Conservation (phyloP, 208 protist genomes). For the Pavlovales sp. region DNA sequence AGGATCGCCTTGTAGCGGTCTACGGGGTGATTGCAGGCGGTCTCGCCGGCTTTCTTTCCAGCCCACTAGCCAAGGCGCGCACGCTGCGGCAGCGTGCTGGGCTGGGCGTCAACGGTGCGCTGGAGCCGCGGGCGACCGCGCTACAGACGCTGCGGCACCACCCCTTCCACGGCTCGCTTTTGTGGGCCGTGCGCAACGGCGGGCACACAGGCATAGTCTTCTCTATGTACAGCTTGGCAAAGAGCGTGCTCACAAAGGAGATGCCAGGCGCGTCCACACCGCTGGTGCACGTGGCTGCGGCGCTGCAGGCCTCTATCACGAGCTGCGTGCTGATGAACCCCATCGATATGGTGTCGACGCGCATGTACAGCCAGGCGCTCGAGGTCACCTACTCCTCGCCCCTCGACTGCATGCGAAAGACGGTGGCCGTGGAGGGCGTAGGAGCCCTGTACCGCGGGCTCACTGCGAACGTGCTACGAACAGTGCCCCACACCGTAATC, state of each 20-base stretch:
- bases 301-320: neutral
- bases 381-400: neutral
- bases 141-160: neutral
- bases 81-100: neutral
- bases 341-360: neutral
- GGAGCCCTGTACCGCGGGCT: neutral
- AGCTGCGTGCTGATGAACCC: conserved; percentile 1
- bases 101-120: too few relatives aligned
- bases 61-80: neutral
- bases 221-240: neutral
- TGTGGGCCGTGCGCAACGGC: neutral
- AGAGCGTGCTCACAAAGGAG: neutral
- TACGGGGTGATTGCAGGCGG: neutral
- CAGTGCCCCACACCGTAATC: neutral
- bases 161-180: neutral
- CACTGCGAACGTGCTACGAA: neutral
- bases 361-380: neutral
- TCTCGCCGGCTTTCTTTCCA: neutral
- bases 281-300: neutral
- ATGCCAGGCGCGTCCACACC: neutral
- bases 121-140: too few relatives aligned
- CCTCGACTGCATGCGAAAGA: neutral
- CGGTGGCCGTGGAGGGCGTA: neutral
- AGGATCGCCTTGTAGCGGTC: neutral
- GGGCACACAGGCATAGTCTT: conserved; percentile 11